A percentile compares a stretch with the other conserved stretches of the same genome.
These are phyloP conservation scores for Cordyceps javanica DNA, from an alignment of 2,329 filamentous ascomycete genomes.

Conservation along the genomic window DNA sequence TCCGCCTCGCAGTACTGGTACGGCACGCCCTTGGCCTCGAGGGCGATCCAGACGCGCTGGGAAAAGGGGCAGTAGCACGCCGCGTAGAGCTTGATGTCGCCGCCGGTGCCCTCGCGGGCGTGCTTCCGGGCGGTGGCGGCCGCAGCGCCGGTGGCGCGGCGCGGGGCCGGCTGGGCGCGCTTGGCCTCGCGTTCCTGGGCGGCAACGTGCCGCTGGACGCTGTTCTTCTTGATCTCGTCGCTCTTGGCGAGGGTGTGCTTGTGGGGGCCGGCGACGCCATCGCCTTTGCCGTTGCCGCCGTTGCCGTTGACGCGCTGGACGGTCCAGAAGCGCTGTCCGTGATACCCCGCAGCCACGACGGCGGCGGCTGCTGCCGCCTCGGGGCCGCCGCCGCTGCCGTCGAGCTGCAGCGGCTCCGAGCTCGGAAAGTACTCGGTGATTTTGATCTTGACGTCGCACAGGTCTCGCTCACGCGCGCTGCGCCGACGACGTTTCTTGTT, in stretches of 20 bases:
- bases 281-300: conserved; percentile 64
- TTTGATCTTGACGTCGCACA: conserved; percentile 86
- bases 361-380: conserved; percentile 17
- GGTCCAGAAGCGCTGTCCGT: conserved; percentile 59
- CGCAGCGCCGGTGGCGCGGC: conserved; percentile 66
- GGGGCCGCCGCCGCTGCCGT: conserved; percentile 13
- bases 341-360: conserved; percentile 32
- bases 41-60: conserved; percentile 81
- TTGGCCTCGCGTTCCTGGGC: conserved; percentile 61
- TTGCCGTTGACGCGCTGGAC: conserved; percentile 75
- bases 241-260: conserved; percentile 67
- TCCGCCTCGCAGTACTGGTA: conserved; percentile 88
- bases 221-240: conserved; percentile 77
- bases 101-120: conserved; percentile 59
- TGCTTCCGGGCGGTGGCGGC: conserved; percentile 64
- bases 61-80: conserved; percentile 85
- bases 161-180: conserved; percentile 61
- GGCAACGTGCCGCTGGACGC: conserved; percentile 59
- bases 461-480: conserved; percentile 64
- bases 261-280: conserved; percentile 65
- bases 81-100: conserved; percentile 70
- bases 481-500: conserved; percentile 79
- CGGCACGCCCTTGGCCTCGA: conserved; percentile 69
- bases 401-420: conserved; percentile 29
- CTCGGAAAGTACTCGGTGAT: conserved; percentile 70